Base-by-base conservation (phyloP, 192 early-diverging fungal species). In the Coemansia sp. region DNA sequence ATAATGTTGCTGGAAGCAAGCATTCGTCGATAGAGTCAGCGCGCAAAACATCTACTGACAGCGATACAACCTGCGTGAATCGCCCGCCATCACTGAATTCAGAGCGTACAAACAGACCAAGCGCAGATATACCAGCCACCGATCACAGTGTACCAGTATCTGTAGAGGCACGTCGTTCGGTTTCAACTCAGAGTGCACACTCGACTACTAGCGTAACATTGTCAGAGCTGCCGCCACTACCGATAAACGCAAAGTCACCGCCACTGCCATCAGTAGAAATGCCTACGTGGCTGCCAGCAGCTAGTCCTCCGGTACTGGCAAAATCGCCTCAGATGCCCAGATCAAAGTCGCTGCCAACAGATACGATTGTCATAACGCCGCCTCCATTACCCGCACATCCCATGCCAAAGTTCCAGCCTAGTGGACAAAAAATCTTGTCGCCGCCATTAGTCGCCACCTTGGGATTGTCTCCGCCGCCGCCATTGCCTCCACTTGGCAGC, bases 401-500 rank as follows among this genome's bases (percentile, higher is more conserved):
- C 12, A 81, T 81, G 78, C 78, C 78, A 16, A 59, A 43, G 22
- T 81, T 81, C 61, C 78, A 81, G 56, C 78, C 78, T 2, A 24
- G 61, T 2, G 61, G 58, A 9, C 58, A 59, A 22, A 3, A 20
- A 18, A 10, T 22, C 35, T 11, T 59, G 58, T 59, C 58, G 35
- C 58, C 58, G 18, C 58, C 34, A 3, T 35, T 59, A 7, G 30
- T 22, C 2, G 34, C 58, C 20, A 37, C 58, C 16, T 18, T 20
- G 58, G 58, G 58, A 34, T 35, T 56, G n/a, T 15, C 58, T 41
- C 66, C 59, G 35, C 66, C 66, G 3, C 35, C 45, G n/a, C 56
- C 65, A 3, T 22, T 59, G 58, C 58, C 34, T 12, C 8, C 35
- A 22, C 58, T 59, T 9, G 58, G 22, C 32, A 43, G 59, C 34